Conservation (phyloP, 2,329 filamentous ascomycete species). For the Hypoxylon rubiginosum region DNA sequence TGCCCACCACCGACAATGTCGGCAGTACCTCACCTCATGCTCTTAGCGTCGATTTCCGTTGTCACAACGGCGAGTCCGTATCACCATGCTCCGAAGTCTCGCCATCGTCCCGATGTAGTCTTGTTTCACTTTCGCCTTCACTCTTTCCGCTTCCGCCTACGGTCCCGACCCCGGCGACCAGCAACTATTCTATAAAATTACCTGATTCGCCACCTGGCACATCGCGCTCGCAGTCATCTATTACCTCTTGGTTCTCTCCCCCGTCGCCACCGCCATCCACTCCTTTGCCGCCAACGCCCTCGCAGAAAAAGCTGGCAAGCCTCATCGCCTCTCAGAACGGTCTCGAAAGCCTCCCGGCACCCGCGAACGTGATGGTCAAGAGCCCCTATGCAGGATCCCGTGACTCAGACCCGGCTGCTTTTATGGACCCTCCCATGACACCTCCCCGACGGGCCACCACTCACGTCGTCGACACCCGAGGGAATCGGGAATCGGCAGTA, state of each 20-base stretch:
- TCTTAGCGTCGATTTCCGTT: conserved; percentile 32
- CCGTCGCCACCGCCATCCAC: conserved; percentile 36
- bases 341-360: conserved; percentile 25
- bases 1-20: conserved; percentile 24
- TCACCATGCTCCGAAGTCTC: conserved; percentile 31
- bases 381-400: conserved; percentile 6
- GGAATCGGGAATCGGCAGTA: conserved; percentile 32
- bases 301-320: conserved; percentile 29
- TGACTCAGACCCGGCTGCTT: conserved; percentile 5
- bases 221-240: conserved; percentile 29
- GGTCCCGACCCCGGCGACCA: conserved; percentile 21
- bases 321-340: conserved; percentile 24
- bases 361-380: conserved; percentile 23
- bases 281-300: conserved; percentile 35
- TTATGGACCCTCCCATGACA: conserved; percentile 5
- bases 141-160: conserved; percentile 39
- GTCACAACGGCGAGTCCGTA: conserved; percentile 23
- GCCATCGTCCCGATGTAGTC: conserved; percentile 30
- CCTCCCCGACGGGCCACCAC: conserved; percentile 19
- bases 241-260: conserved; percentile 36
- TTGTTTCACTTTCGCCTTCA: conserved; percentile 39
- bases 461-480: conserved; percentile 25
- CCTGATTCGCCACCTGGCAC: conserved; percentile 27
- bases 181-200: conserved; percentile 17
- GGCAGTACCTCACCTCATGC: conserved; percentile 28